Evolutionary conservation across 306 rosid species (phyloP), one percentile per base, ranked within the genome.

Genomic region (Acmispon strigosus): DNA sequence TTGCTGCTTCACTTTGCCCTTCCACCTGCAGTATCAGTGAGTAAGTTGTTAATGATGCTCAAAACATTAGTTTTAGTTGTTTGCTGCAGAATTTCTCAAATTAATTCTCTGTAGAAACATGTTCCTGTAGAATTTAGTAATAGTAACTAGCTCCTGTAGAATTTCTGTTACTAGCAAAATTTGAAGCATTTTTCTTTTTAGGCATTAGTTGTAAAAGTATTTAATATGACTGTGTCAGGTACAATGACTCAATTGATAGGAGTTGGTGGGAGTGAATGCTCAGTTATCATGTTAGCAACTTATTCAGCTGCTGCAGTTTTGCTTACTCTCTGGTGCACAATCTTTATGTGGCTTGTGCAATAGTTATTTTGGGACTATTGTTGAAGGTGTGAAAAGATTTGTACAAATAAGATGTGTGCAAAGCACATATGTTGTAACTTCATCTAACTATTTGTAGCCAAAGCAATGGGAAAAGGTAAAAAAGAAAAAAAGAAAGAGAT

Each of bases 251-350:
- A 81, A 8, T 47, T 72, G 74, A 24, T 67, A 77, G 82, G 82
- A 61, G 79, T 42, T 77, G 85, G 82, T 54, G 70, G 62, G 55
- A 43, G 60, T 49, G 82, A 77, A 69, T 74, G 72, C 75, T 78
- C 80, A 32, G 45, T 76, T 42, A 82, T 78, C 63, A 74, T 82
- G 78, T 69, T 74, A 12, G 86, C 80, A 69, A 78, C 80, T 12
- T 69, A 82, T 42, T 19, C 75, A 2, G 69, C 67, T 29, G 73
- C 85, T 14, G 6, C 78, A 20, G 4, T 82, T 56, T 56, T 66
- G 4, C 80, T 74, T 22, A 73, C 78, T 8, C 72, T 74, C 5
- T 74, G 86, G 83, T 74, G 67, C 66, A 57, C 83, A 32, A 10
- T 82, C 32, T 78, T 78, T 7, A 63, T 82, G 67, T 82, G 78